These are phyloP conservation scores for Auriscalpium microsporum DNA, from an alignment of 768 basidiomycete species.

Conservation along the genomic window DNA sequence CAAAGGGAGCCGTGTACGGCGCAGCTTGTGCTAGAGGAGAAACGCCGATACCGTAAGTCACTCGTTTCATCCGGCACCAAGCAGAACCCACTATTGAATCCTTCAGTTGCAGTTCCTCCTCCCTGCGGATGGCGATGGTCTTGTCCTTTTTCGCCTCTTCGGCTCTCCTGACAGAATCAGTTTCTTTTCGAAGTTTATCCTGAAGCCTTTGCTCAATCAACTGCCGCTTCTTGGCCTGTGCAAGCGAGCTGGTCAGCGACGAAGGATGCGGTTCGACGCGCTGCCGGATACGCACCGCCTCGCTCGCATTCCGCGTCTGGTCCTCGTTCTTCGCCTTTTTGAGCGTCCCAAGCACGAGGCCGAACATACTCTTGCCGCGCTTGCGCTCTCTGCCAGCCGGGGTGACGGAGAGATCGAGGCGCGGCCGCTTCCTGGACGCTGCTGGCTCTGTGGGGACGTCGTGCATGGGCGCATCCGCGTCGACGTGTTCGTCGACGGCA, in stretches of 20 bases:
- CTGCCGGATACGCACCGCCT: constrained; percentile 45
- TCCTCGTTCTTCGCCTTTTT: constrained; percentile 86
- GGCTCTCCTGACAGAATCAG: constrained; percentile 75
- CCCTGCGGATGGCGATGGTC: constrained; percentile 62
- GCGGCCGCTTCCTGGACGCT: constrained; percentile 56
- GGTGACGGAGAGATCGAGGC: constrained; percentile 54
- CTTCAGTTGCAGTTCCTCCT: constrained; percentile 74
- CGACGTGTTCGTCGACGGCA: constrained; percentile 4
- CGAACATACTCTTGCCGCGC: constrained; percentile 85
- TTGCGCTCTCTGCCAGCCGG: constrained; percentile 49
- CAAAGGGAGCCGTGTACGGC: constrained; percentile 60
- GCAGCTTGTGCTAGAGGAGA: constrained; percentile 54
- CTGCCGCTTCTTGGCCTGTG: constrained; percentile 75
- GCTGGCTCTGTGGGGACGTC: constrained; percentile 17
- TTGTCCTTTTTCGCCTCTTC: constrained; percentile 86
- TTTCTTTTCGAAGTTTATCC: constrained; percentile 76
- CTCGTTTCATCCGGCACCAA: no score
- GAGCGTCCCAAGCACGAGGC: constrained; percentile 71
- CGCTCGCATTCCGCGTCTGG: constrained; percentile 76
- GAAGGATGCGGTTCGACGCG: not conserved
- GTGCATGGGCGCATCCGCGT: constrained; percentile 14
- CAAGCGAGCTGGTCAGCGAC: not conserved
- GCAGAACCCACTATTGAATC: constrained; percentile 61
- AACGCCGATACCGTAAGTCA: no score
- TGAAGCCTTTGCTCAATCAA: constrained; percentile 80